Evolutionary conservation across 1,284 basidiomycete species (phyloP).

Genomic region (Heterobasidion parviporum): DNA sequence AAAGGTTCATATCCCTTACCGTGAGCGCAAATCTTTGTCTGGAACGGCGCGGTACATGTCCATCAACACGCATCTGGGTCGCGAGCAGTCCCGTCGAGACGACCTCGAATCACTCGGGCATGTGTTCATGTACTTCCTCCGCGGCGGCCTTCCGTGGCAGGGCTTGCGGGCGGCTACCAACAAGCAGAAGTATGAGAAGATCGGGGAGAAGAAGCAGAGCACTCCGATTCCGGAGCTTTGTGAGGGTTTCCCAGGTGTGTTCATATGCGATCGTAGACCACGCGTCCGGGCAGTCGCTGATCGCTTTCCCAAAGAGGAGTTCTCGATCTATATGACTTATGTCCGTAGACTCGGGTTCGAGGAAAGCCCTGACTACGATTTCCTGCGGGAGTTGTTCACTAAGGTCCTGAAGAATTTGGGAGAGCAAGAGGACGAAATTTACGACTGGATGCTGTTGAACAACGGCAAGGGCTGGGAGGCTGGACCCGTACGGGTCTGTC

Average conservation of each 20-base stretch:
- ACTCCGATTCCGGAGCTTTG: slow-evolving; percentile 91
- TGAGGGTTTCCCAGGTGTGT: slow-evolving; percentile 91
- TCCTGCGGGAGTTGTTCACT: slow-evolving; percentile 88
- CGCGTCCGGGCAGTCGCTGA: neutral
- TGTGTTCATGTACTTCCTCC: slow-evolving; percentile 97
- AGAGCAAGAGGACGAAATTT: slow-evolving; percentile 88
- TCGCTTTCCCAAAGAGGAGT: slow-evolving; percentile 63
- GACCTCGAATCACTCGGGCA: slow-evolving; percentile 93
- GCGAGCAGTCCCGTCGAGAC: slow-evolving; percentile 85
- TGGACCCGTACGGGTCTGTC: slow-evolving; percentile 44
- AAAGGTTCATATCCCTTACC: slow-evolving; percentile 95
- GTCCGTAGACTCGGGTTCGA: slow-evolving; percentile 94
- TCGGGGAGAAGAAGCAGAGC: slow-evolving; percentile 96
- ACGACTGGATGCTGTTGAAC: slow-evolving; percentile 97
- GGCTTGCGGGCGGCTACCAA: slow-evolving; percentile 93
- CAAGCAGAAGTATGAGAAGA: slow-evolving; percentile 98
- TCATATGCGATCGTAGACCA: neutral
- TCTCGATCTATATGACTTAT: slow-evolving; percentile 96
- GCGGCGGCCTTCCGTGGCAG: slow-evolving; percentile 92
- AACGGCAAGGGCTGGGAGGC: slow-evolving; percentile 85
- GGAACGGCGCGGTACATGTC: slow-evolving; percentile 98
- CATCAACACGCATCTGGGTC: slow-evolving; percentile 96
- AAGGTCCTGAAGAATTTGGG: slow-evolving; percentile 88
- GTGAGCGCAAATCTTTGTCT: slow-evolving; percentile 96
- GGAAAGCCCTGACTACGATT: slow-evolving; percentile 96